phyloP scores from a whole-genome alignment of 306 rosid species.

The Astragalus membranaceus region DNA sequence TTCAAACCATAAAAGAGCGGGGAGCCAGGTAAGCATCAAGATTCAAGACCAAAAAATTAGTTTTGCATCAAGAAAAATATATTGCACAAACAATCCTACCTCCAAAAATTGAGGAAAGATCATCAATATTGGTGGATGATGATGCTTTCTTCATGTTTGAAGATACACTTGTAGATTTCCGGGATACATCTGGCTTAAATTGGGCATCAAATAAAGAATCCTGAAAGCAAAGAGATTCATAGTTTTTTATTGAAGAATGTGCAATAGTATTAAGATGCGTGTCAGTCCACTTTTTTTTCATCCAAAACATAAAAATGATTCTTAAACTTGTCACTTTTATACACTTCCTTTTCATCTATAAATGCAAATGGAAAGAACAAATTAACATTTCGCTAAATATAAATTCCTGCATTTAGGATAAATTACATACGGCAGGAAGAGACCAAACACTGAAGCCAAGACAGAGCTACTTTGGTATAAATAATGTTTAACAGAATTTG shows the following conservation, averaged over 20 bases:
- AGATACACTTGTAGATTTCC: slow-evolving; percentile 41
- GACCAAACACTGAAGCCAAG: slow-evolving; percentile 6
- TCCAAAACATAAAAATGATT: slow-evolving; percentile 6
- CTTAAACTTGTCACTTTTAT: neutral
- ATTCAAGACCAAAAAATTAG: slow-evolving; percentile 6
- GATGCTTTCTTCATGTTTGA: slow-evolving; percentile 71
- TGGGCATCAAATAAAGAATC: slow-evolving; percentile 57
- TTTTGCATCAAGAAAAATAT: slow-evolving; percentile 16
- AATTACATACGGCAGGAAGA: neutral
- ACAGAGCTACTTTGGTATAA: neutral
- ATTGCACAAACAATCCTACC: slow-evolving; percentile 37
- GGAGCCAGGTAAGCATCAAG: slow-evolving; percentile 14
- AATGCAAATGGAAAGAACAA: slow-evolving; percentile 1
- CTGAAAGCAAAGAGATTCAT: slow-evolving; percentile 35
- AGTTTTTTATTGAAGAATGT: neutral
- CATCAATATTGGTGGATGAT: slow-evolving; percentile 70
- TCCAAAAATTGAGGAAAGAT: slow-evolving; percentile 85
- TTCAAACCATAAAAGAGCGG: slow-evolving; percentile 27
- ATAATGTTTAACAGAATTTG: slow-evolving; percentile 20
- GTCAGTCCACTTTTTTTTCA: neutral
- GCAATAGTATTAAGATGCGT: neutral
- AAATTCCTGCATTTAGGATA: neutral
- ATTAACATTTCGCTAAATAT: neutral
- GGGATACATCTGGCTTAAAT: slow-evolving; percentile 53
- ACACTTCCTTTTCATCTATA: neutral